Evolutionary conservation across 83 land plant genomes (phyloP).

Genomic region (Diphasiastrum complanatum): DNA sequence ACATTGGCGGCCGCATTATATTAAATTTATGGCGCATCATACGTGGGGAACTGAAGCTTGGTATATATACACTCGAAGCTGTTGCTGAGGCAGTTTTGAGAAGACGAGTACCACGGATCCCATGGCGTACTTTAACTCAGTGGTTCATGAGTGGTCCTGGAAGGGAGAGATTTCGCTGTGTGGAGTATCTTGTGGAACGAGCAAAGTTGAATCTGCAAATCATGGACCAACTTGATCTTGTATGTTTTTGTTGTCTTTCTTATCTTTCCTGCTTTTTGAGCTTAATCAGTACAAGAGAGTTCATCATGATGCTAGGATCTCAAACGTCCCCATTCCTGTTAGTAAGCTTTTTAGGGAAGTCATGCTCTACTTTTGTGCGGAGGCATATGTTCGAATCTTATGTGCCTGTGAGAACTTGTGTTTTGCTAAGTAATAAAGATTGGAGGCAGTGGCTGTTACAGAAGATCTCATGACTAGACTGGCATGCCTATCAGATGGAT

Average conservation of each 20-base stretch:
- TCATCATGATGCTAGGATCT: too few relatives aligned
- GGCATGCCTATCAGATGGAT: too few relatives aligned
- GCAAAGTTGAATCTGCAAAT: slow-evolving; percentile 71
- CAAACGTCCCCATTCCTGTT: too few relatives aligned
- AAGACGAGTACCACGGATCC: slow-evolving; percentile 60
- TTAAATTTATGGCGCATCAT: slow-evolving; percentile 87
- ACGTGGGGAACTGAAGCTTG: slow-evolving; percentile 80
- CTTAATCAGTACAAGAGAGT: too few relatives aligned
- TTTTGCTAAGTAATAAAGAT: too few relatives aligned
- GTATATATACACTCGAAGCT: slow-evolving; percentile 78
- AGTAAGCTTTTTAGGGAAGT: too few relatives aligned
- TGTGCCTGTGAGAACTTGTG: too few relatives aligned
- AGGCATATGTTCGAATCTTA: background rate
- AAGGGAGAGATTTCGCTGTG: slow-evolving; percentile 48
- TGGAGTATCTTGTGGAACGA: slow-evolving; percentile 55
- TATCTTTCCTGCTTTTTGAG: background rate
- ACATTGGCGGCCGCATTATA: slow-evolving; percentile 81
- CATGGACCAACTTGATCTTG: slow-evolving; percentile 89
- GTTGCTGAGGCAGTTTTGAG: slow-evolving; percentile 83
- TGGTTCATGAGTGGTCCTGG: slow-evolving; percentile 79
- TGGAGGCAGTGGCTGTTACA: too few relatives aligned
- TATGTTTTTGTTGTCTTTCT: slow-evolving; percentile 18
- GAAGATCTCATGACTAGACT: too few relatives aligned
- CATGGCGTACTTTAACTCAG: slow-evolving; percentile 41
- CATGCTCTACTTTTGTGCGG: background rate